Percentiles rank a stretch among this genome's conserved stretches.
phyloP scores from a whole-genome alignment of 352 stramenopile genomes.

The Pythium aristosporum region DNA sequence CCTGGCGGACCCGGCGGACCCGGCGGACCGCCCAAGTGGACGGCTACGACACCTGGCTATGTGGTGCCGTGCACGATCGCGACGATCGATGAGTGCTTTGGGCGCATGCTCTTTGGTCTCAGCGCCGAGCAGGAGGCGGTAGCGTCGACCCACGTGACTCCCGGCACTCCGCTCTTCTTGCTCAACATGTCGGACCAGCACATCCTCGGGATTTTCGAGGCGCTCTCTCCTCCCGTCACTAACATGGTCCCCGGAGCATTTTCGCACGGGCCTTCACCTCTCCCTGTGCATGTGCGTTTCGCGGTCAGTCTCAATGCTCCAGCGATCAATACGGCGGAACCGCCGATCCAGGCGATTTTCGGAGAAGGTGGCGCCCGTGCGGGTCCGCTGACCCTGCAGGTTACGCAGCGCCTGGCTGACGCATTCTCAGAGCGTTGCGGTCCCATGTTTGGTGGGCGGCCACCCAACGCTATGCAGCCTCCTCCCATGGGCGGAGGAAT shows the following conservation, averaged over 20 bases:
- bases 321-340: conserved; percentile 63
- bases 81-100: conserved; percentile 89
- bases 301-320: conserved; percentile 67
- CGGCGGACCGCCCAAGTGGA: conserved; percentile 39
- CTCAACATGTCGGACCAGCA: conserved; percentile 86
- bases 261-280: conserved; percentile 51
- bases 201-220: conserved; percentile 84
- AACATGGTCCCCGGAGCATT: conserved; percentile 86
- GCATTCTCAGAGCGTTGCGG: conserved; percentile 70
- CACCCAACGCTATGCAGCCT: conserved; percentile 32
- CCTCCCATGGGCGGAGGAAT: conserved; percentile 22
- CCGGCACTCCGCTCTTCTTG: conserved; percentile 81
- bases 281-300: conserved; percentile 80
- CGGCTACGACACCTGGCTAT: conserved; percentile 61
- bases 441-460: conserved; percentile 36
- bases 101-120: conserved; percentile 81
- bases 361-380: conserved; percentile 58
- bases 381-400: conserved; percentile 56
- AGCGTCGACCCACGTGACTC: conserved; percentile 59
- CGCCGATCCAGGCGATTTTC: conserved; percentile 67
- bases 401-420: conserved; percentile 71
- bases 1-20: neutral
- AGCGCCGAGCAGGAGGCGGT: conserved; percentile 67
- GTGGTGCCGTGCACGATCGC: conserved; percentile 77
- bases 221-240: conserved; percentile 59